phyloP scores from a whole-genome alignment of 441 rosid species.

The Bruguiera hainesii region DNA sequence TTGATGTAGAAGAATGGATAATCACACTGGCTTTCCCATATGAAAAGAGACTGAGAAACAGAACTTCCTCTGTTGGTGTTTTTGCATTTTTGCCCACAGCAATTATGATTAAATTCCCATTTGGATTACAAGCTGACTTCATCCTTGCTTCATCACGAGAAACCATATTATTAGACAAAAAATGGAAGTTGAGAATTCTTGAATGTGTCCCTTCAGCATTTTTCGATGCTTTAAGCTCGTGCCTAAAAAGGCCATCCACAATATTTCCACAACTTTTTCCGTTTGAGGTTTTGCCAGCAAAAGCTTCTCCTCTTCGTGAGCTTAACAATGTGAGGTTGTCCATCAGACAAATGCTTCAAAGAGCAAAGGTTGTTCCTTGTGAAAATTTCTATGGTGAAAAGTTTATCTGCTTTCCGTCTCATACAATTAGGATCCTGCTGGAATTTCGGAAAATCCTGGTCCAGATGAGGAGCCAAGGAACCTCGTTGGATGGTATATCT shows the following conservation, averaged over 20 bases:
- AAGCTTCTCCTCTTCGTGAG: background rate
- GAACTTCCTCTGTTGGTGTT: constrained; percentile 7
- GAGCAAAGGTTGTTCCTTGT: background rate
- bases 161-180: constrained; percentile 8
- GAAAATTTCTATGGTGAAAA: background rate
- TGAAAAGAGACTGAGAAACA: constrained; percentile 1
- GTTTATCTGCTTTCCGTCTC: background rate
- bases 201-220: constrained; percentile 5
- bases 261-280: background rate
- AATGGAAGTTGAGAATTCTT: constrained; percentile 15
- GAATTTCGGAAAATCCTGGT: background rate
- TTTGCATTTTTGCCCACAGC: constrained; percentile 6
- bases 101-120: constrained; percentile 1
- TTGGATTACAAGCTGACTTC: constrained; percentile 17
- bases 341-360: background rate
- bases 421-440: background rate
- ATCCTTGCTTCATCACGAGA: constrained; percentile 10
- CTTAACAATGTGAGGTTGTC: background rate
- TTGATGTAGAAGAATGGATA: constrained; percentile 4
- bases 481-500: background rate
- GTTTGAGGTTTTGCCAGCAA: background rate
- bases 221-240: background rate
- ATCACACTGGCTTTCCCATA: constrained; percentile 5
- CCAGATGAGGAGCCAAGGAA: background rate
- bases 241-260: background rate